phyloP scores from a whole-genome alignment of 1,284 basidiomycete species.

The Termitomyces sp. region DNA sequence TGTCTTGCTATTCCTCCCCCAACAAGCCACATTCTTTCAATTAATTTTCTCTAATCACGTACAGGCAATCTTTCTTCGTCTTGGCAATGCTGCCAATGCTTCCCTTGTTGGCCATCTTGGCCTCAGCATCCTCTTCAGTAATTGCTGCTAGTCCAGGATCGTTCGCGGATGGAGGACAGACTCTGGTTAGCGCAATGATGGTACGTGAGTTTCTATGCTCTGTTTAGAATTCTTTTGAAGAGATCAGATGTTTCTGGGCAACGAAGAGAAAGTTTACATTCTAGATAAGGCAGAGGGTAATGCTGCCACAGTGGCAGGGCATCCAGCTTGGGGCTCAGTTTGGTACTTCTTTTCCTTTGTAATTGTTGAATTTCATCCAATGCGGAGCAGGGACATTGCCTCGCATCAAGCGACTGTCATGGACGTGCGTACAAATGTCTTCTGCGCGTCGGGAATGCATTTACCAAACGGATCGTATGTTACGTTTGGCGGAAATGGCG shows the following conservation, averaged over 20 bases:
- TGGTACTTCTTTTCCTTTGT: conserved; percentile 24
- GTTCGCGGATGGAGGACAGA: conserved; percentile 46
- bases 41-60: not conserved
- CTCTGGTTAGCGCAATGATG: conserved; percentile 63
- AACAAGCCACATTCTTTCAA: conserved; percentile 1
- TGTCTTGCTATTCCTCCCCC: not conserved
- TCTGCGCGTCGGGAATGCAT: conserved; percentile 77
- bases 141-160: conserved; percentile 34
- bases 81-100: conserved; percentile 22
- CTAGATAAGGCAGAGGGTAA: conserved; percentile 45
- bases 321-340: conserved; percentile 39
- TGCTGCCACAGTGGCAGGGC: conserved; percentile 31
- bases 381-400: conserved; percentile 41
- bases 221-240: not conserved
- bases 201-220: conserved; percentile 27
- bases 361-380: not conserved
- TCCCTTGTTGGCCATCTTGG: conserved; percentile 32
- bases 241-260: conserved; percentile 52
- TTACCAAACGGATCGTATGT: conserved; percentile 59
- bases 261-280: conserved; percentile 42
- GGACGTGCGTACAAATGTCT: conserved; percentile 77
- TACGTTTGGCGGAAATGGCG: conserved; percentile 73
- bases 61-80: not conserved
- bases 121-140: conserved; percentile 23
- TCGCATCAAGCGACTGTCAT: conserved; percentile 49